Conservation (phyloP, 768 basidiomycete species). For the Mycena haematopus region DNA sequence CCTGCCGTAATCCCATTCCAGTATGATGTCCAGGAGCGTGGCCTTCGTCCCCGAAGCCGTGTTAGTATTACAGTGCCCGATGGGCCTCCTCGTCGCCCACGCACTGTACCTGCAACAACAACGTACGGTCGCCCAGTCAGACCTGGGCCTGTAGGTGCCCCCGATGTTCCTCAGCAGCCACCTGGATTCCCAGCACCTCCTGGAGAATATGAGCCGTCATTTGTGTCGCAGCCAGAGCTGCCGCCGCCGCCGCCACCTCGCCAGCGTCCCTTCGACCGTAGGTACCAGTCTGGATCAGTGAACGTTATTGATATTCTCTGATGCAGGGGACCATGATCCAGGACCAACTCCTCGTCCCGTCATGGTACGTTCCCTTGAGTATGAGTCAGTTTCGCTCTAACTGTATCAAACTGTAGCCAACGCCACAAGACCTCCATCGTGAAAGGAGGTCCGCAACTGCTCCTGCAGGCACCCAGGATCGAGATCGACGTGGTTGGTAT, state of each 20-base stretch:
- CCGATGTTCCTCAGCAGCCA: neutral
- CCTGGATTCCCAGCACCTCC: neutral
- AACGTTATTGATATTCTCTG: neutral
- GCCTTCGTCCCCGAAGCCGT: constrained; percentile 25
- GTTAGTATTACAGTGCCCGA: constrained; percentile 12
- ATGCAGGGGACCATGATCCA: neutral
- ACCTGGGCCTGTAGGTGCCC: neutral
- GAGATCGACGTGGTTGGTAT: constrained; percentile 39
- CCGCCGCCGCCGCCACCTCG: neutral
- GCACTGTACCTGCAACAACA: neutral
- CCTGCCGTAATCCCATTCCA: constrained; percentile 61
- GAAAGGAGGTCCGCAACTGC: neutral
- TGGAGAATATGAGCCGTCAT: constrained; percentile 1
- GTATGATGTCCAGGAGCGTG: constrained; percentile 43
- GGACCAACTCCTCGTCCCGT: constrained; percentile 7
- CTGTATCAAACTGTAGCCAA: neutral
- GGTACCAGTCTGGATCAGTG: neutral
- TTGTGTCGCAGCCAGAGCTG: neutral
- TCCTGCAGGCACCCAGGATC: neutral
- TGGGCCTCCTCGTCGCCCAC: constrained; percentile 5
- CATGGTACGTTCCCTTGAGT: neutral
- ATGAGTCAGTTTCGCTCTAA: neutral
- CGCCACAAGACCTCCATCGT: neutral
- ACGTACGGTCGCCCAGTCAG: neutral
- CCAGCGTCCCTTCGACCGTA: neutral